Base-by-base conservation (phyloP, 148 eudicot species). In the Selenicereus undatus region DNA sequence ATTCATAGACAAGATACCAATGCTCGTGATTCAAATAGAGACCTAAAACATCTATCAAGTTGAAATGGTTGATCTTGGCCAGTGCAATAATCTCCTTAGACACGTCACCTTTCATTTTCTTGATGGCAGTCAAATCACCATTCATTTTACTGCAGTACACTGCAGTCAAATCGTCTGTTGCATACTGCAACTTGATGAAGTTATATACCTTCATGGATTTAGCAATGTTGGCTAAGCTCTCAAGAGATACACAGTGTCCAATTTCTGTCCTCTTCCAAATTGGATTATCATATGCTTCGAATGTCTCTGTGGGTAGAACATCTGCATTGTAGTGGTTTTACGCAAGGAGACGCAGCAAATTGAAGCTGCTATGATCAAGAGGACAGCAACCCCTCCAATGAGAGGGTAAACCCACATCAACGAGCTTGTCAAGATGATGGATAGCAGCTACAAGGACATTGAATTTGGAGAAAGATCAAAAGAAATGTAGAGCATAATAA, bases 91-190 rank as follows among this genome's bases (percentile, higher is more conserved):
- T 85, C 75, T 93, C 99, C 84, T 91, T 87, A 3, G 95, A 84
- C 16, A 92, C 90, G 77, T 96, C 98, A 50, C 89, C 86, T 71
- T 87, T 87, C 85, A 92, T 91, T 78, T 81, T 92, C 93, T 93
- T 93, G 74, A 93, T 89, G 30, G 93, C 97, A 0, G 89, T 89
- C 45, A 89, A 82, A 72, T 93, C 97, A 20, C 98, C 99, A 42
- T 89, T 88, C 71, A 96, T 85, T 32, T 76, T 88, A 26, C 97
- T 98, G 4, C 91, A 87, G 80, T 91, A 92, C 62, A 96, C 97
- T 20, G 95, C n/a, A 92, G n/a, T 95, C 95, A 95, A 95, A 80
- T 93, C 83, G 5, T 93, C 82, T 32, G 98, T 96, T 39, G 95
- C 97, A 5, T 82, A 84, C 82, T 85, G 85, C 71, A 95, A 86